These are phyloP conservation scores for Paraphaeosphaeria sporulosa DNA, from an alignment of 2,329 filamentous ascomycete genomes.

Conservation along the genomic window DNA sequence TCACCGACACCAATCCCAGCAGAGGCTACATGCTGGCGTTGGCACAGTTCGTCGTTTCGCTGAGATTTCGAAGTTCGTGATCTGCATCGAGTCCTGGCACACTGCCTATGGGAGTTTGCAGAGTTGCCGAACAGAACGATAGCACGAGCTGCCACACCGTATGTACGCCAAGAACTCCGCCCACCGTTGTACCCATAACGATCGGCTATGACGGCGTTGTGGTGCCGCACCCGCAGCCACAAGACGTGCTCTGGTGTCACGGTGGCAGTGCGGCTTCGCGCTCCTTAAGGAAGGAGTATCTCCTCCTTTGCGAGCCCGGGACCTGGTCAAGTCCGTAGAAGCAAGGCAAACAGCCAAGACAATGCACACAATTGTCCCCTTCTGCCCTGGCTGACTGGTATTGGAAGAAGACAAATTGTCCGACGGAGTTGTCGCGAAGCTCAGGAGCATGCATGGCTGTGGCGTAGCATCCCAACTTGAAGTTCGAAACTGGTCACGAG, in stretches of 20 bases:
- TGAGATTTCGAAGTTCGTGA: neutral
- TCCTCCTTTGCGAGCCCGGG: no score
- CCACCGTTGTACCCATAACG: neutral
- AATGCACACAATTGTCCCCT: neutral
- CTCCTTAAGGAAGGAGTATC: neutral
- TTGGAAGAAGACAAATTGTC: neutral
- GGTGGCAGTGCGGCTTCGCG: neutral
- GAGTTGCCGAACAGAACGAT: neutral
- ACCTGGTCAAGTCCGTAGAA: conserved; percentile 1
- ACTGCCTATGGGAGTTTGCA: neutral
- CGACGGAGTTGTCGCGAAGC: neutral
- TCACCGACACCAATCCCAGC: neutral
- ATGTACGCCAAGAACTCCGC: conserved; percentile 3
- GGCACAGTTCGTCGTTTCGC: neutral
- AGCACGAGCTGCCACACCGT: no score
- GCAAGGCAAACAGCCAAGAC: neutral
- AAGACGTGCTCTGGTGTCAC: conserved; percentile 3
- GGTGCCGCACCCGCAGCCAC: conserved; percentile 7
- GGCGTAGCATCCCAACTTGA: neutral
- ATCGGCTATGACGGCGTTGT: neutral
- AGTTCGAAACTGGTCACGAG: neutral
- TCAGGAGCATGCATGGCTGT: neutral
- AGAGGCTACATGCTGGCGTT: neutral
- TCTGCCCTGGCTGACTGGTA: neutral
- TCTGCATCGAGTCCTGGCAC: neutral